Evolutionary conservation across 352 stramenopile species (phyloP), one percentile per base, ranked within the genome.

Genomic region (Phytophthora melonis): DNA sequence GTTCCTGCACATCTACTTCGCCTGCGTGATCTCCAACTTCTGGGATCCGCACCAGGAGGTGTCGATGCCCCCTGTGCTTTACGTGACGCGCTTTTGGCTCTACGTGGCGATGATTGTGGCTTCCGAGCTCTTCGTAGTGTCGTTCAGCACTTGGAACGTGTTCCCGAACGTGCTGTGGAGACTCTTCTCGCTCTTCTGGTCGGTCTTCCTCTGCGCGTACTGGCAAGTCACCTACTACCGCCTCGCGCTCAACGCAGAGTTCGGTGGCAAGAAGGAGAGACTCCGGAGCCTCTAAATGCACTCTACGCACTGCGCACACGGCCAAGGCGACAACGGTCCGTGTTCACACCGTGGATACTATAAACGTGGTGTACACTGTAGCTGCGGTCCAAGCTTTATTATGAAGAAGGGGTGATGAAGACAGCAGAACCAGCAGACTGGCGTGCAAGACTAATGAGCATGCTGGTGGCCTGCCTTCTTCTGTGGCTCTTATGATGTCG

Each of bases 21-120:
- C 86, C 53, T 93, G 87, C 56, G 83, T 92, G 47, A 75, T 94
- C 36, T 95, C 89, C 32, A 93, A 93, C 77, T 95, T 93, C 63
- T 95, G 87, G 87, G 80, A 81, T 25, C 82, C 81, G 9, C 55
- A 74, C 41, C 67, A 75, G 32, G 69, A 81, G 23, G 66, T 93
- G 23, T 85, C 78, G 23, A 93, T 94, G 82, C 87, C 87, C 14
- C 86, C 84, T 5, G 80, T 94, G 53, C 71, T 93, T 7, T 94
- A 93, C 66, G 81, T 93, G 23, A 82, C 72, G 52, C 72, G 63
- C 14, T 96, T 95, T 74, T 96, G 89, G 89, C 52, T 81, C 1
- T 92, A 88, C 58, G 86, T 93, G 19, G 83, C 73, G 21, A 32
- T 77, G 43, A 83, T 81, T 11, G 47, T 70, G 16, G 63, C 61